phyloP scores from a whole-genome alignment of 192 early-diverging fungal species.

The Coemansia pectinata region DNA sequence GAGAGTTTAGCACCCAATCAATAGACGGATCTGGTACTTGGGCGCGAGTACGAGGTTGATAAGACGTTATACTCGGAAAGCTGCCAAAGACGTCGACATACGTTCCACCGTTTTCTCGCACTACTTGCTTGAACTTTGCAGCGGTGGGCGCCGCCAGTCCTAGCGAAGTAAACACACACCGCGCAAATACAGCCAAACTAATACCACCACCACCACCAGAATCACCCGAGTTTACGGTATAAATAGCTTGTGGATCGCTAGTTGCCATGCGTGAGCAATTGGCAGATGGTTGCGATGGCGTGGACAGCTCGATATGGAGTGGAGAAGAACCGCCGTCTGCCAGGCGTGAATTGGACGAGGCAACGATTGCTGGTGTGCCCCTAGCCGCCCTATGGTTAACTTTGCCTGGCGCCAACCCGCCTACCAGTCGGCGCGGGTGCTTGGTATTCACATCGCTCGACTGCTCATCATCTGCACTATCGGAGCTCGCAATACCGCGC shows the following conservation, averaged over 20 bases:
- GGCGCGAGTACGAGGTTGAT: neutral
- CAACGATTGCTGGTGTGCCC: neutral
- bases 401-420: neutral
- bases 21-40: neutral
- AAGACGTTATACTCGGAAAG: neutral
- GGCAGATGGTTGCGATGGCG: neutral
- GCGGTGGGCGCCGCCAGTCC: constrained; percentile 14
- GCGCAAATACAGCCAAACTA: constrained; percentile 14
- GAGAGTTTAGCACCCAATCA: neutral
- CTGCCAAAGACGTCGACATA: constrained; percentile 17
- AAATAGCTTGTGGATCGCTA: neutral
- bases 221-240: neutral
- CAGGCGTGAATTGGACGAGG: neutral
- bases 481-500: neutral
- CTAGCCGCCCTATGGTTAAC: neutral
- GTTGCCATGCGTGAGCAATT: neutral
- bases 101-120: constrained; percentile 25
- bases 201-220: neutral
- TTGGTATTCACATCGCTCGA: neutral
- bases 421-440: neutral
- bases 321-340: constrained; percentile 2
- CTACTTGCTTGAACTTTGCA: constrained; percentile 17
- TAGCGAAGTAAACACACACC: constrained; percentile 39
- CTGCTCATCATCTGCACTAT: neutral
- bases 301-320: constrained; percentile 11